Evolutionary conservation across 306 rosid genomes (phyloP).

Genomic region (Begonia loranthoides): DNA sequence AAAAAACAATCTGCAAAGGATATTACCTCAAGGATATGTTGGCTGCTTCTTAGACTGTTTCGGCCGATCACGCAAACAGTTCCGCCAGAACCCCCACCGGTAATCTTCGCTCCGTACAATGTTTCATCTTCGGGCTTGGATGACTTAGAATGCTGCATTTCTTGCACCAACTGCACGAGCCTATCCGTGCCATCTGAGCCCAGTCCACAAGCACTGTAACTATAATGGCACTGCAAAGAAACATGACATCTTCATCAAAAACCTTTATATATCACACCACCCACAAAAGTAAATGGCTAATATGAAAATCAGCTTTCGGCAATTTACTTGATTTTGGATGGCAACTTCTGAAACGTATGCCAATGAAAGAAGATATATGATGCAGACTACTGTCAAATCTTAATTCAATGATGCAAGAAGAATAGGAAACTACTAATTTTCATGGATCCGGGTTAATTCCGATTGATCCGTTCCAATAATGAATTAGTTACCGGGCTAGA

Average conservation of each 20-base stretch:
- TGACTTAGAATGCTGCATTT: slow-evolving; percentile 46
- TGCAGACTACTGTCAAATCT: too few species aligned
- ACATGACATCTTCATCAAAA: slow-evolving; percentile 3
- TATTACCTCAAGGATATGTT: slow-evolving; percentile 72
- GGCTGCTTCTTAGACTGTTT: slow-evolving; percentile 57
- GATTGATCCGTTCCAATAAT: too few species aligned
- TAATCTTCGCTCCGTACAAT: slow-evolving; percentile 75
- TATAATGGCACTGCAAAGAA: slow-evolving; percentile 69
- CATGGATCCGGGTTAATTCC: too few species aligned
- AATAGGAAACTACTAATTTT: too few species aligned
- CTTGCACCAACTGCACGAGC: slow-evolving; percentile 78
- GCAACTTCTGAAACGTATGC: too few species aligned
- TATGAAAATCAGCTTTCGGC: too few species aligned
- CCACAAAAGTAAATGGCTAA: too few species aligned
- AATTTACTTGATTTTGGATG: too few species aligned
- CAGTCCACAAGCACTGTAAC: slow-evolving; percentile 81
- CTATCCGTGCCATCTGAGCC: slow-evolving; percentile 90
- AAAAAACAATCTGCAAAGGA: too few species aligned
- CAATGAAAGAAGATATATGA: too few species aligned
- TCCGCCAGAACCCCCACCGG: slow-evolving; percentile 97
- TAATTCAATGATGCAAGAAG: too few species aligned
- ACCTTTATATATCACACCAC: background rate
- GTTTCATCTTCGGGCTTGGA: slow-evolving; percentile 56
- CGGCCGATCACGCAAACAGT: slow-evolving; percentile 79
- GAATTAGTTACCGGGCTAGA: too few species aligned